Percentiles rank a stretch among this genome's conserved stretches.
Evolutionary conservation across 768 basidiomycete genomes (phyloP).

Genomic region (Bullera alba): DNA sequence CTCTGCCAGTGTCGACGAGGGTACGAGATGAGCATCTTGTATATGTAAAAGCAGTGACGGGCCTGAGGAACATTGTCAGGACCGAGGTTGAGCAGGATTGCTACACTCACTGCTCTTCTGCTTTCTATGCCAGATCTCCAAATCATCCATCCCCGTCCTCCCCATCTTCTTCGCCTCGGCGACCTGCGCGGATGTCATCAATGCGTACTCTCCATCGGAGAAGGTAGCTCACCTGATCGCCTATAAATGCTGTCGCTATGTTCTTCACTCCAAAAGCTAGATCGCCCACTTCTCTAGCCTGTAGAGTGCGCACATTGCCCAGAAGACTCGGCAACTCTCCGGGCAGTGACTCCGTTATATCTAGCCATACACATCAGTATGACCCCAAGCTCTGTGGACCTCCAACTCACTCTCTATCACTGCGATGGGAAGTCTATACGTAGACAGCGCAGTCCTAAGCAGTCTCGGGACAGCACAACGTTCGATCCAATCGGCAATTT

Average conservation of each 20-base stretch:
- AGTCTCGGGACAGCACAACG: slow-evolving; percentile 11
- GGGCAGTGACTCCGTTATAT: slow-evolving; percentile 12
- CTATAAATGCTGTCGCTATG: slow-evolving; percentile 20
- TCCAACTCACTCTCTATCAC: slow-evolving; percentile 30
- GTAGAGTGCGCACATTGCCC: slow-evolving; percentile 3
- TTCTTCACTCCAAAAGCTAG: slow-evolving; percentile 9
- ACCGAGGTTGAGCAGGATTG: background rate
- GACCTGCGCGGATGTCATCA: slow-evolving; percentile 1
- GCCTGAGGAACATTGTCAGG: slow-evolving; percentile 8
- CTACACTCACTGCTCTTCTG: slow-evolving; percentile 15
- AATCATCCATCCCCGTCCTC: slow-evolving; percentile 21
- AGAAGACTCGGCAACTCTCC: slow-evolving; percentile 6
- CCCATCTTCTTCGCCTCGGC: slow-evolving; percentile 10
- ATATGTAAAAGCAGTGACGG: slow-evolving; percentile 24
- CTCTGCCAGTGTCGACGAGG: slow-evolving; percentile 17
- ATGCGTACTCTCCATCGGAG: background rate
- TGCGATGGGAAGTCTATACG: slow-evolving; percentile 21
- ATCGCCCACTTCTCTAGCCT: slow-evolving; percentile 19
- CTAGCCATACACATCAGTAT: slow-evolving; percentile 3
- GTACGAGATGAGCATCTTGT: slow-evolving; percentile 29
- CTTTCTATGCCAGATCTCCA: slow-evolving; percentile 20
- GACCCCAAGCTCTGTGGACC: background rate
- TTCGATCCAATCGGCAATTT: slow-evolving; percentile 34
- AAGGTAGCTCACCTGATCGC: slow-evolving; percentile 17
- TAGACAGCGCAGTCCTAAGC: slow-evolving; percentile 6